A percentile compares a stretch with the other conserved stretches of the same genome.
Evolutionary conservation across 2,329 filamentous ascomycete species (phyloP).

Genomic region (Fusarium sarcochroum): DNA sequence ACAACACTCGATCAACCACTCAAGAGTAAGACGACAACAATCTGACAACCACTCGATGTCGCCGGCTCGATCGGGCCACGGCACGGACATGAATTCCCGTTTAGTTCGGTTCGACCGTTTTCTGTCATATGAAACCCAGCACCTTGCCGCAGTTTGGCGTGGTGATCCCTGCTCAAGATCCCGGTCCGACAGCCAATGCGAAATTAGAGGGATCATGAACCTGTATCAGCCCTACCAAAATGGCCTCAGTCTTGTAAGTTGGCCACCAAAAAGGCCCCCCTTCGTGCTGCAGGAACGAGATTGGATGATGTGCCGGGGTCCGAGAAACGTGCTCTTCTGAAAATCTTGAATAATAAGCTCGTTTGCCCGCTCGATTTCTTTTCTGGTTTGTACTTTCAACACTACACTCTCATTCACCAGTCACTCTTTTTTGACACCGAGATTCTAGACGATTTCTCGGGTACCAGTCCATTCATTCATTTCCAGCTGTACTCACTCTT

Average conservation of each 20-base stretch:
- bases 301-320: slow-evolving; percentile 26
- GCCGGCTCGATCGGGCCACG: slow-evolving; percentile 37
- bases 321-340: slow-evolving; percentile 3
- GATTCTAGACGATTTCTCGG: slow-evolving; percentile 41
- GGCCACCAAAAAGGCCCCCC: slow-evolving; percentile 1
- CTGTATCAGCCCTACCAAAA: slow-evolving; percentile 48
- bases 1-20: not conserved
- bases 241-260: slow-evolving; percentile 38
- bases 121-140: slow-evolving; percentile 23
- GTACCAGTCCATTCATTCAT: slow-evolving; percentile 26
- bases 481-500: slow-evolving; percentile 16
- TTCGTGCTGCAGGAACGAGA: slow-evolving; percentile 29
- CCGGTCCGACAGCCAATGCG: slow-evolving; percentile 21
- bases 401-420: slow-evolving; percentile 29
- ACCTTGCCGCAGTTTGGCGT: not conserved
- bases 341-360: slow-evolving; percentile 13
- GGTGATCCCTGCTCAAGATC: slow-evolving; percentile 12
- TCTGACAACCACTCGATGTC: slow-evolving; percentile 23
- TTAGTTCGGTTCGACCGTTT: slow-evolving; percentile 28
- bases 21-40: not conserved
- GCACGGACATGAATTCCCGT: slow-evolving; percentile 18
- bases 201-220: slow-evolving; percentile 46
- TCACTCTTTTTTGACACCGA: slow-evolving; percentile 37
- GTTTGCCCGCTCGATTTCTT: not conserved
- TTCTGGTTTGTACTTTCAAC: not conserved